Evolutionary conservation across 371 early-diverging fungal genomes (phyloP), one percentile per base, ranked within the genome.

Genomic region (Rhizopus arrhizus): DNA sequence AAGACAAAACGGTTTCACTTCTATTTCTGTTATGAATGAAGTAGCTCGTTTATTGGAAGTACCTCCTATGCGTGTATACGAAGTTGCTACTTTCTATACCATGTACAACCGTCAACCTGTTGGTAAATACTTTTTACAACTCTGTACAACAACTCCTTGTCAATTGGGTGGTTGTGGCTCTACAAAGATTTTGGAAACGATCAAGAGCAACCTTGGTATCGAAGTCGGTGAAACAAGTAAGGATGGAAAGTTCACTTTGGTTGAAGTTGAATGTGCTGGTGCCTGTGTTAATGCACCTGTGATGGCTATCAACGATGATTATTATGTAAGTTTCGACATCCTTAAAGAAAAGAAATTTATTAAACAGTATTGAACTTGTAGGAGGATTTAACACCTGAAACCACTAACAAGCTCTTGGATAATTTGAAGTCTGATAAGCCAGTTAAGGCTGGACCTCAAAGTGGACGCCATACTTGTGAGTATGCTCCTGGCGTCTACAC

Each of bases 201-300:
- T 95, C 58, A 85, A 92, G 74, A 77, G 88, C 46, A 84, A 95
- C 59, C 81, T 98, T 41, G 90, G 91, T 56, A 95, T 98, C 69
- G 85, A 95, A 64, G 88, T 92, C 43, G 97, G 97, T 52, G 91
- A 95, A 75, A 98, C 99, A 13, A 96, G 97, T 51, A 69, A 83
- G 58, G 99, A 98, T 78, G 91, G 92, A 69, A 75, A 91, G 66
- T 97, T 98, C 70, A 98, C 99, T 38, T 78, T 98, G 57, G 97
- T 97, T 9, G 99, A 98, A 73, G 99, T 98, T 16, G 99, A 98
- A 78, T 98, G 99, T 70, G 98, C 98, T 46, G 98, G 97, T 64
- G 99, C 98, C n/a, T 98, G 99, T 77, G 92, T 95, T 53, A 98
- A 98, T 72, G 97, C 98, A 15, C 99, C 98, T 10, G 97, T 97